These are phyloP conservation scores for Pestalotiopsis sp. DNA, from an alignment of 2,329 filamentous ascomycete genomes.

Conservation along the genomic window DNA sequence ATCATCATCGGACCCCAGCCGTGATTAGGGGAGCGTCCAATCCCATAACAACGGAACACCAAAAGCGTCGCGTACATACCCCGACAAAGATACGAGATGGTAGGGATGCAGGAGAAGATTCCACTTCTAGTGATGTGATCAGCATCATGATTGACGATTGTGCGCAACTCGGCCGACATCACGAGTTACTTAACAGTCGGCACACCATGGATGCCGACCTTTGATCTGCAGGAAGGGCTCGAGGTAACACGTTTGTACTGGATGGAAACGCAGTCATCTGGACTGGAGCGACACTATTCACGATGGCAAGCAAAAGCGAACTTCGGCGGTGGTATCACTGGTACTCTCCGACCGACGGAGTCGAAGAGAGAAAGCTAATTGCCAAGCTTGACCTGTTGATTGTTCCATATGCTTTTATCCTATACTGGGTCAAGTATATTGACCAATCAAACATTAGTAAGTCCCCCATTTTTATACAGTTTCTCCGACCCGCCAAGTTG, in stretches of 20 bases:
- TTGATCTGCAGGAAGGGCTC: not conserved
- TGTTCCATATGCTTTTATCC: slow-evolving; percentile 20
- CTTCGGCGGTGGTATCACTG: slow-evolving; percentile 18
- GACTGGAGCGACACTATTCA: not conserved
- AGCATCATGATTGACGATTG: not conserved
- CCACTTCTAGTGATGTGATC: slow-evolving; percentile 4
- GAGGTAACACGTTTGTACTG: not conserved
- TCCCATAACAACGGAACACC: not conserved
- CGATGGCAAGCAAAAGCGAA: not conserved
- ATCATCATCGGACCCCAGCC: not conserved
- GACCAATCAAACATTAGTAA: slow-evolving; percentile 21
- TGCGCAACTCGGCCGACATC: not conserved
- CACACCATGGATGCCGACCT: not conserved
- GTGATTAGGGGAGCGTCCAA: not conserved
- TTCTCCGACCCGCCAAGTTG: not conserved
- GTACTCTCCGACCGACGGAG: slow-evolving; percentile 19
- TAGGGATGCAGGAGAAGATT: not conserved
- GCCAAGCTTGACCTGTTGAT: slow-evolving; percentile 20
- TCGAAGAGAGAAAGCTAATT: slow-evolving; percentile 19
- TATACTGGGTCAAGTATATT: slow-evolving; percentile 24
- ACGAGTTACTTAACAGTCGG: not conserved
- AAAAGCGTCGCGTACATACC: not conserved
- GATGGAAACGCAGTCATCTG: not conserved
- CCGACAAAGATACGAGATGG: not conserved
- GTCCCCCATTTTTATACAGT: not conserved